Evolutionary conservation across 2,329 filamentous ascomycete species (phyloP).

Genomic region (Claviceps purpurea): DNA sequence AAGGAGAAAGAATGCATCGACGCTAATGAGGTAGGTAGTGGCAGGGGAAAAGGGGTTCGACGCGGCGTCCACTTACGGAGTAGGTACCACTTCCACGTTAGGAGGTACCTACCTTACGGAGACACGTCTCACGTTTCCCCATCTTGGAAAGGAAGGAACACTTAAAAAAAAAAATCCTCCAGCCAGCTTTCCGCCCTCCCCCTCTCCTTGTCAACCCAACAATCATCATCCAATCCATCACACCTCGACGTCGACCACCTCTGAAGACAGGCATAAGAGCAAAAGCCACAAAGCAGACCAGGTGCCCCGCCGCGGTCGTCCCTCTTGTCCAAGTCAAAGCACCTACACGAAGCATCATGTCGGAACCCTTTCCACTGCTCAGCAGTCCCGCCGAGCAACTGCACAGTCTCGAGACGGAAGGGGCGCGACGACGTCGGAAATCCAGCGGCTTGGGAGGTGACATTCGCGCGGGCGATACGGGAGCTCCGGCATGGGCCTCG

Average conservation of each 20-base stretch:
- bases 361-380: conserved; percentile 44
- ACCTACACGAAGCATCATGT: conserved; percentile 19
- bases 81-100: too few species aligned
- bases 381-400: conserved; percentile 37
- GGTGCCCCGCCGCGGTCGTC: too few species aligned
- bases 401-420: conserved; percentile 24
- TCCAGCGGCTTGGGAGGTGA: conserved; percentile 41
- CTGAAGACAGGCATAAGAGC: not conserved
- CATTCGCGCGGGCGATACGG: conserved; percentile 41
- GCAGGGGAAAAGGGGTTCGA: too few species aligned
- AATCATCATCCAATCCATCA: not conserved
- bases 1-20: too few species aligned
- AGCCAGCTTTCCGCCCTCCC: not conserved
- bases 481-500: conserved; percentile 39
- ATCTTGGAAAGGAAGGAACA: not conserved
- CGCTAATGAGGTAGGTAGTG: too few species aligned
- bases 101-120: too few species aligned
- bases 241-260: not conserved
- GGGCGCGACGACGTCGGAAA: conserved; percentile 37
- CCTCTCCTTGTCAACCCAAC: not conserved
- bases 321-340: not conserved
- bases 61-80: too few species aligned
- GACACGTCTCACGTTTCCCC: too few species aligned
- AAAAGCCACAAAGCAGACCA: not conserved
- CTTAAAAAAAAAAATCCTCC: not conserved